Evolutionary conservation across 805 yeast species (phyloP).

Genomic region (Ogataea nakhonphanomensis): DNA sequence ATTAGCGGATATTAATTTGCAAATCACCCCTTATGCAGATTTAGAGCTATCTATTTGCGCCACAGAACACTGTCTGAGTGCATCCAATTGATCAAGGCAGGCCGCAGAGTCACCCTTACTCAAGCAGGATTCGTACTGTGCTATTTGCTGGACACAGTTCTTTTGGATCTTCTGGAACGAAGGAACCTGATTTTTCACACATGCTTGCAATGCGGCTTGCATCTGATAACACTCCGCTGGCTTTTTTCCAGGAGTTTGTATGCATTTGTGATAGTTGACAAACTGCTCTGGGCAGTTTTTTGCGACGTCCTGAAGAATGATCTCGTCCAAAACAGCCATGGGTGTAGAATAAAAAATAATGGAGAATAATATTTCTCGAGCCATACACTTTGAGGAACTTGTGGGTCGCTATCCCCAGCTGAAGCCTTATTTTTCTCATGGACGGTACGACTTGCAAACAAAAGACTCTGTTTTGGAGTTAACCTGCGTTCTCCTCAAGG

Average conservation of each 20-base stretch:
- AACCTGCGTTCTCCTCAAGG: conserved; percentile 20
- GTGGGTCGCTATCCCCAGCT: conserved; percentile 18
- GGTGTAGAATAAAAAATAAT: conserved; percentile 1
- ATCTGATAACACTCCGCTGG: conserved; percentile 47
- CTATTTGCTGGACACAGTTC: conserved; percentile 55
- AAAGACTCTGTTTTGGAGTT: conserved; percentile 23
- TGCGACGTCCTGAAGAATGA: conserved; percentile 76
- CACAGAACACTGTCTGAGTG: conserved; percentile 55
- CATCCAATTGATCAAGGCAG: conserved; percentile 52
- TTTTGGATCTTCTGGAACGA: conserved; percentile 65
- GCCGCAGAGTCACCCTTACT: conserved; percentile 43
- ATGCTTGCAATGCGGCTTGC: conserved; percentile 55
- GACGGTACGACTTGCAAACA: conserved; percentile 21
- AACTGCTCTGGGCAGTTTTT: conserved; percentile 71
- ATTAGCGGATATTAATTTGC: conserved; percentile 1
- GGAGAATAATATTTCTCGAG: conserved; percentile 8
- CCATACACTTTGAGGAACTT: conserved; percentile 15
- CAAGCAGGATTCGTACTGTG: conserved; percentile 66
- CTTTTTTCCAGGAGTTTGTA: conserved; percentile 41
- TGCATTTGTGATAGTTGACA: conserved; percentile 69
- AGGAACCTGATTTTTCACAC: conserved; percentile 66
- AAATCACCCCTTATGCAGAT: neutral
- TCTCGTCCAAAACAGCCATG: conserved; percentile 61
- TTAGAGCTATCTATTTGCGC: conserved; percentile 13
- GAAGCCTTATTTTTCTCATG: conserved; percentile 7